Percentiles rank a stretch among this genome's conserved stretches.
phyloP scores from a whole-genome alignment of 2,329 filamentous ascomycete genomes.

The Epichloe elymi region DNA sequence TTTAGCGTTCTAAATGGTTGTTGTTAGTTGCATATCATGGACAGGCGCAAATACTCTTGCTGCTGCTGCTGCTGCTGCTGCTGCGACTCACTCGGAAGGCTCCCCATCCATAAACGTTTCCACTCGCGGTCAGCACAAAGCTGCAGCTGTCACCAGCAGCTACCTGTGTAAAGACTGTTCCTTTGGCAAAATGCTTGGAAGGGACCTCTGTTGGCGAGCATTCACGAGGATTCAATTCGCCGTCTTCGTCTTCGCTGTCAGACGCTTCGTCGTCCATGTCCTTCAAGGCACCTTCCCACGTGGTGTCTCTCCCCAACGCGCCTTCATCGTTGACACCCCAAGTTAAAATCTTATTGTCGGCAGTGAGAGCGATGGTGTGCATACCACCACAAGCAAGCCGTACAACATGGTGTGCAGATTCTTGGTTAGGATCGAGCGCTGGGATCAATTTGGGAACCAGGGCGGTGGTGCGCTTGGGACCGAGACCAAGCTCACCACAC shows the following conservation, averaged over 20 bases:
- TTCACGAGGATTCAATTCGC: conserved; percentile 60
- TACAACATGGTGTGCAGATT: conserved; percentile 52
- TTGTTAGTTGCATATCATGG: neutral
- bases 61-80: too few relatives aligned
- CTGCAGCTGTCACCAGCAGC: conserved; percentile 62
- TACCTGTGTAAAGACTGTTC: conserved; percentile 49
- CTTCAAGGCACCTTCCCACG: conserved; percentile 50
- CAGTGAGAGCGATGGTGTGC: conserved; percentile 65
- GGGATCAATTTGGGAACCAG: conserved; percentile 38
- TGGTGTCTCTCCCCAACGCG: conserved; percentile 63
- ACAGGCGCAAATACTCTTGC: conserved; percentile 27
- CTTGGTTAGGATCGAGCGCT: conserved; percentile 58
- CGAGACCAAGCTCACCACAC: conserved; percentile 72
- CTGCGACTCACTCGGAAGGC: conserved; percentile 52
- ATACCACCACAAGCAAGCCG: conserved; percentile 69
- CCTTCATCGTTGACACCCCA: conserved; percentile 85
- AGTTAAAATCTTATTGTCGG: conserved; percentile 68
- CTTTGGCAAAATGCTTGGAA: conserved; percentile 43
- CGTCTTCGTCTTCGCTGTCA: conserved; percentile 46
- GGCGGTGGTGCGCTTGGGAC: conserved; percentile 35
- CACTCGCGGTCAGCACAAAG: conserved; percentile 63
- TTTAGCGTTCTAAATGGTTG: neutral
- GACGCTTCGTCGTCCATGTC: conserved; percentile 38
- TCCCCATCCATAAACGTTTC: conserved; percentile 71
- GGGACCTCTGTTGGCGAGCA: conserved; percentile 51